Evolutionary conservation across 139 green algal genomes (phyloP).

Genomic region (Chlamydomonas sp.): DNA sequence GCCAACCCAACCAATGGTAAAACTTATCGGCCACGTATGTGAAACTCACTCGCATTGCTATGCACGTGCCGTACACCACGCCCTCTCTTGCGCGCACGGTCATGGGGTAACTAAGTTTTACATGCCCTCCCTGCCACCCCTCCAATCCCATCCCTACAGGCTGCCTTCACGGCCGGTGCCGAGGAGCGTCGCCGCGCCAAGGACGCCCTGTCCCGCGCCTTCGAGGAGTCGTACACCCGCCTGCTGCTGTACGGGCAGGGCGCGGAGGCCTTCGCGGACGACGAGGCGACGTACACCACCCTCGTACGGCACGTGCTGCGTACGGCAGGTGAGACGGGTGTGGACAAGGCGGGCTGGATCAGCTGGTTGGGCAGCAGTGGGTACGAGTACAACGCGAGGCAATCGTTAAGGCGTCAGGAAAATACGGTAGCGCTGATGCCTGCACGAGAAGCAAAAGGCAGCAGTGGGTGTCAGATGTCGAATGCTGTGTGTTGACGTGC

Average conservation of each 20-base stretch:
- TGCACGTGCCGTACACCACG: no score
- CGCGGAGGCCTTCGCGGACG: conserved; percentile 56
- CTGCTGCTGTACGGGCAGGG: conserved; percentile 76
- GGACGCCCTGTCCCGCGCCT: conserved; percentile 57
- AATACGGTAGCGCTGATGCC: neutral
- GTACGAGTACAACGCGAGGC: neutral
- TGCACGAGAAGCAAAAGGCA: neutral
- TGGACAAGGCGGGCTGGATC: neutral
- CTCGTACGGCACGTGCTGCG: conserved; percentile 78
- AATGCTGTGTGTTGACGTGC: neutral
- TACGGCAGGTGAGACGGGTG: conserved; percentile 32
- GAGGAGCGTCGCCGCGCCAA: conserved; percentile 69
- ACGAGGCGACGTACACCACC: conserved; percentile 47
- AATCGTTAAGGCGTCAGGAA: no score
- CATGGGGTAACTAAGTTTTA: no score
- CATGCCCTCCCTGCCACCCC: neutral
- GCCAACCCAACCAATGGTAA: no score
- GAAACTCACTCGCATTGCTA: no score
- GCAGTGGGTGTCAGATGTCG: neutral
- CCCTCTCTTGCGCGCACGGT: no score
- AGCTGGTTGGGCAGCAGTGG: neutral
- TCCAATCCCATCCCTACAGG: conserved; percentile 1
- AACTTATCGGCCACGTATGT: no score
- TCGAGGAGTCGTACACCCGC: conserved; percentile 52
- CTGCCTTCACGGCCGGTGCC: conserved; percentile 76